These are phyloP conservation scores for Candida pini DNA, from an alignment of 805 yeast species.

Conservation along the genomic window DNA sequence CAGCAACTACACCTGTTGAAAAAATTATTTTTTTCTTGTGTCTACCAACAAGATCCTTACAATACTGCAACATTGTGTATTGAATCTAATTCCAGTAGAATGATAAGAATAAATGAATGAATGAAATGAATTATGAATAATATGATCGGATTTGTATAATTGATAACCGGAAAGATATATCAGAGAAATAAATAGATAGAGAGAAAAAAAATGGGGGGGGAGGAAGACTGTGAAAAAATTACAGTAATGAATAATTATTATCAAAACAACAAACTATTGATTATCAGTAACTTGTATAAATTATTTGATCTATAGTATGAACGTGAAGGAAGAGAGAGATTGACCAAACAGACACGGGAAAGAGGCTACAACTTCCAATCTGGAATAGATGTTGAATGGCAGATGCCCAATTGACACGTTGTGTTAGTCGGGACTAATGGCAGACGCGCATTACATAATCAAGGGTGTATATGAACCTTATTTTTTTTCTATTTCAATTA, in stretches of 20 bases:
- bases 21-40: constrained; percentile 40
- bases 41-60: constrained; percentile 34
- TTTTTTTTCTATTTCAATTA: neutral
- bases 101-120: neutral
- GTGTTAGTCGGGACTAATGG: too few relatives aligned
- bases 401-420: too few relatives aligned
- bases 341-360: too few relatives aligned
- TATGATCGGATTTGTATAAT: neutral
- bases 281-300: too few relatives aligned
- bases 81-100: neutral
- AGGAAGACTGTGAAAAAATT: too few relatives aligned
- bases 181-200: neutral
- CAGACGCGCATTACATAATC: too few relatives aligned
- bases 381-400: too few relatives aligned
- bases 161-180: too few relatives aligned
- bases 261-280: too few relatives aligned
- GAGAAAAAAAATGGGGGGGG: neutral
- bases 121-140: neutral
- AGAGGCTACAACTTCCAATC: constrained; percentile 2
- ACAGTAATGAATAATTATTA: neutral
- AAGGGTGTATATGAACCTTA: too few relatives aligned
- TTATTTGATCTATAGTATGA: too few relatives aligned
- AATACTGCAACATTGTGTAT: constrained; percentile 26
- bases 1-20: constrained; percentile 39
- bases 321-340: too few relatives aligned